A percentile compares a stretch with the other conserved stretches of the same genome.
Conservation (phyloP, 2,329 filamentous ascomycete species). For the Monascus ruber region DNA sequence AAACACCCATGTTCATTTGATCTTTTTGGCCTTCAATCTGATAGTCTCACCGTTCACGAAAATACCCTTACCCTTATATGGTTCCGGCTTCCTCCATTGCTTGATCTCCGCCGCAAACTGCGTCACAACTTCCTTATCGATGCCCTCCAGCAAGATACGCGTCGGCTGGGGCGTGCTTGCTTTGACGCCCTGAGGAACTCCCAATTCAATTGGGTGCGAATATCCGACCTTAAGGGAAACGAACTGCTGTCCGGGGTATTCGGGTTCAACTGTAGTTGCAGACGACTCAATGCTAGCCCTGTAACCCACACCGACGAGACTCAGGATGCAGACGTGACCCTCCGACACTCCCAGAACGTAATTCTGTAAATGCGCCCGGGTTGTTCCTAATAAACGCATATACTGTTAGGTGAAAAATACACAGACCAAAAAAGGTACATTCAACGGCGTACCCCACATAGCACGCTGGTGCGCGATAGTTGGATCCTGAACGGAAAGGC, state of each 20-base stretch:
- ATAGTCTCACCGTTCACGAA: constrained; percentile 98
- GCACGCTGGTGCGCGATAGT: constrained; percentile 64
- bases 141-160: constrained; percentile 77
- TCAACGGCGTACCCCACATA: constrained; percentile 70
- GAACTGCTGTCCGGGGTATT: constrained; percentile 75
- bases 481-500: constrained; percentile 58
- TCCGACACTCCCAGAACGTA: constrained; percentile 90
- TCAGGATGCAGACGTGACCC: constrained; percentile 85
- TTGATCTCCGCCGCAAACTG: constrained; percentile 83
- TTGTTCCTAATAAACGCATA: constrained; percentile 53
- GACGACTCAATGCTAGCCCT: constrained; percentile 73
- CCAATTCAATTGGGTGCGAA: constrained; percentile 87
- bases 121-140: constrained; percentile 76
- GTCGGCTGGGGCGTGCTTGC: constrained; percentile 86
- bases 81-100: constrained; percentile 82
- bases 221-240: constrained; percentile 92
- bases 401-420: constrained; percentile 7
- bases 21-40: constrained; percentile 96
- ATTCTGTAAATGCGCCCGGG: constrained; percentile 79
- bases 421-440: neutral
- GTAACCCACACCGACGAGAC: constrained; percentile 91
- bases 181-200: constrained; percentile 68
- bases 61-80: constrained; percentile 98
- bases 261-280: constrained; percentile 52
- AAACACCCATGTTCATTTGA: constrained; percentile 51